Evolutionary conservation across 176 grass and related monocot species (phyloP).

Genomic region (Otatea glauca): DNA sequence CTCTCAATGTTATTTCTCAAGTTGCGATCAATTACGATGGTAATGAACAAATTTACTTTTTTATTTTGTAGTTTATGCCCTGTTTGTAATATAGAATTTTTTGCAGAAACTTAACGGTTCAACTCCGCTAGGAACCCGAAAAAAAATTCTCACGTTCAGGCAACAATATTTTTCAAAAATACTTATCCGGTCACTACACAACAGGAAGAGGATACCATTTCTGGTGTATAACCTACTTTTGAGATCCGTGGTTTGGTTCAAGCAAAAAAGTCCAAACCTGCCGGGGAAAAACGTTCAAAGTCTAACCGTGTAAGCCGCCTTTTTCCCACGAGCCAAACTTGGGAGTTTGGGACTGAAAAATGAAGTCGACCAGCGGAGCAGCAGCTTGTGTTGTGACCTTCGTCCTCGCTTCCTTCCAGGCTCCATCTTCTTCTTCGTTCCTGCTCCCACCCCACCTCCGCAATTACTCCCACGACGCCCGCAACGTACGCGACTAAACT

Average conservation of each 20-base stretch:
- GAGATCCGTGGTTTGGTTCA: neutral
- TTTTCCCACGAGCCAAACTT: neutral
- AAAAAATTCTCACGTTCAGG: too few relatives aligned
- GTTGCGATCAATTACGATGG: too few relatives aligned
- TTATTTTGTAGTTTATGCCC: too few relatives aligned
- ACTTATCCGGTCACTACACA: too few relatives aligned
- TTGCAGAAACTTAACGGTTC: too few relatives aligned
- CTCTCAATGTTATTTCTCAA: too few relatives aligned
- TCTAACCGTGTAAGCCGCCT: slow-evolving; percentile 20
- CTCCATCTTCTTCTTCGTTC: neutral
- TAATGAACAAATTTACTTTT: too few relatives aligned
- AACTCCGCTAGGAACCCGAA: too few relatives aligned
- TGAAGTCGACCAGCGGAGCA: neutral
- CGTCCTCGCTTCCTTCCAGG: slow-evolving; percentile 14
- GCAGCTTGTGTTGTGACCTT: slow-evolving; percentile 7
- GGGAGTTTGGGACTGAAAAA: neutral
- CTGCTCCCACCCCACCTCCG: neutral
- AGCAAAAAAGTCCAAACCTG: neutral
- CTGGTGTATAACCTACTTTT: neutral
- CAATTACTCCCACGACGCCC: slow-evolving; percentile 37
- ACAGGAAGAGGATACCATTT: too few relatives aligned
- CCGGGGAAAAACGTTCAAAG: neutral
- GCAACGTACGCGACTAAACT: slow-evolving; percentile 19
- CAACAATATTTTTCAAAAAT: too few relatives aligned
- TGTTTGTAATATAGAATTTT: too few relatives aligned